Evolutionary conservation across 345 rosid genomes (phyloP), one percentile per base, ranked within the genome.

Genomic region (Eucalyptus curtisii): DNA sequence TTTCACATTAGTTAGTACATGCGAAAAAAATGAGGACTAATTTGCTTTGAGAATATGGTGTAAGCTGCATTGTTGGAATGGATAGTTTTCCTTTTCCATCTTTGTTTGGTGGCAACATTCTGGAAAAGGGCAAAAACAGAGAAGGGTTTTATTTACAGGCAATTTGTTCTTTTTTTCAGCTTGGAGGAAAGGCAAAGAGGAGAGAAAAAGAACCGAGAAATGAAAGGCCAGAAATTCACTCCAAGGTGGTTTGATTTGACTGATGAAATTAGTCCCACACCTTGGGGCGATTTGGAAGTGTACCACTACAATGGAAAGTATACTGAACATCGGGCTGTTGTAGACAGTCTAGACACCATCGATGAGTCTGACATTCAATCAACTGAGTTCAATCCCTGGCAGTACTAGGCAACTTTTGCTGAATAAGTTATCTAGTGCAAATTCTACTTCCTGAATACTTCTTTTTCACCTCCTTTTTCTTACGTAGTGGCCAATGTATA

Each of bases 181-280:
- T 93, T 95, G 92, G 97, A 96, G 90, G 98, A 95, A 91, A 94
- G 95, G 88, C 98, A 95, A 90, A 92, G 97, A 88, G 97, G 94
- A 3, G 97, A 95, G 85, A 95, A 94, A 92, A 93, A 92, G 89
- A 89, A 88, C 37, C 89, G 97, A 61, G 97, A 96, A 90, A 92
- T 93, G 19, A 92, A 93, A 49, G 94, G 91, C 44, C 93, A 95
- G 19, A 91, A 93, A 71, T 95, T 94, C 88, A 88, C 89, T 11
- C 95, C 98, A 45, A 93, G 92, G 92, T 95, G 97, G 96, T 96
- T 96, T 42, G 96, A 95, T 89, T 82, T 92, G 44, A 95, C 95
- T 4, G 95, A 93, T 4, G 96, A 95, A 90, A 87, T 94, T 45
- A 89, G 95, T 33, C 22, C 95, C 17, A 95, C 96, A 14, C 97